Evolutionary conservation across 306 rosid species (phyloP).

Genomic region (Cucurbita maxima): DNA sequence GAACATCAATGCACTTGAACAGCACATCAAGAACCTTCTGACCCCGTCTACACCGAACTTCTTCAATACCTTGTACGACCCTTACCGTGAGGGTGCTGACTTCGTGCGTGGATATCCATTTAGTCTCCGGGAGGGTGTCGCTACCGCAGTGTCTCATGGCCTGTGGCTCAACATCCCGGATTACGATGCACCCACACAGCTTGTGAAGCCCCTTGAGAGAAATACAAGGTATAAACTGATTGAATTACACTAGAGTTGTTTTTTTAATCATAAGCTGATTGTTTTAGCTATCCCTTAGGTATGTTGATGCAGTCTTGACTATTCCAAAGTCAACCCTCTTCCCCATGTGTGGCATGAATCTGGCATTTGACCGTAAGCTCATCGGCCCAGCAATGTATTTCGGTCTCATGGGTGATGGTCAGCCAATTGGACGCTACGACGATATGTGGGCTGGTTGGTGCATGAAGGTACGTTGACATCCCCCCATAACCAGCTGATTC

Average conservation of each 20-base stretch:
- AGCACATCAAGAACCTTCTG: conserved; percentile 69
- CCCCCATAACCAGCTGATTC: neutral
- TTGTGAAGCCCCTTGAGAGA: conserved; percentile 77
- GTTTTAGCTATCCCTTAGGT: conserved; percentile 23
- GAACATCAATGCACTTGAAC: conserved; percentile 77
- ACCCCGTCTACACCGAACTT: conserved; percentile 58
- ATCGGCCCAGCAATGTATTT: conserved; percentile 94
- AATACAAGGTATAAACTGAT: conserved; percentile 34
- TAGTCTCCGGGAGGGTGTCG: conserved; percentile 63
- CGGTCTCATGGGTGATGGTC: conserved; percentile 96
- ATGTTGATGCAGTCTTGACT: conserved; percentile 73
- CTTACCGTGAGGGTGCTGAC: conserved; percentile 73
- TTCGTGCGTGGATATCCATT: conserved; percentile 87
- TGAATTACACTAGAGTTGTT: neutral
- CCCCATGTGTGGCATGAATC: conserved; percentile 94
- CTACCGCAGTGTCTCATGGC: conserved; percentile 74
- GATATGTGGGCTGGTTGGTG: conserved; percentile 99
- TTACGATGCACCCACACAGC: conserved; percentile 87
- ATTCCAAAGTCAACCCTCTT: conserved; percentile 70
- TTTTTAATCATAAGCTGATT: neutral
- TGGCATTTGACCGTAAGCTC: conserved; percentile 63
- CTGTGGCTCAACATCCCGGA: conserved; percentile 91
- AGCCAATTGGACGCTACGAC: conserved; percentile 79
- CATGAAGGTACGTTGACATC: conserved; percentile 39
- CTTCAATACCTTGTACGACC: conserved; percentile 86